Percentiles rank a stretch among this genome's conserved stretches.
Conservation (phyloP, 192 early-diverging fungal genomes). For the Coemansia brasiliensis region DNA sequence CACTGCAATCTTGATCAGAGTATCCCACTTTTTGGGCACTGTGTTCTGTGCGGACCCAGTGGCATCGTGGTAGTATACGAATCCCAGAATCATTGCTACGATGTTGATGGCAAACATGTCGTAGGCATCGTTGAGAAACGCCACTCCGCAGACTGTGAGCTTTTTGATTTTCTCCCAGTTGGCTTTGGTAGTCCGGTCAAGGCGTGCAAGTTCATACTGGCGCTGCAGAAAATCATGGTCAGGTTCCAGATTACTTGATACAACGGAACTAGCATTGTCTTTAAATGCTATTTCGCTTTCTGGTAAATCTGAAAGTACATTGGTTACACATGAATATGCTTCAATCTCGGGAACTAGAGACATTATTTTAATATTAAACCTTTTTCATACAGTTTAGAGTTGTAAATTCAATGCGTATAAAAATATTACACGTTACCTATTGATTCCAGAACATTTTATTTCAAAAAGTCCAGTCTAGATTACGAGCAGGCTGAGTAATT, state of each 20-base stretch:
- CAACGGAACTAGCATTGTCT: not conserved
- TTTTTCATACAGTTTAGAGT: no score
- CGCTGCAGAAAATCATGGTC: conserved; percentile 47
- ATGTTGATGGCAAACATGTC: conserved; percentile 94
- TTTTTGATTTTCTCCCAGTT: conserved; percentile 75
- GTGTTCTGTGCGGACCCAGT: conserved; percentile 45
- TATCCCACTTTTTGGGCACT: conserved; percentile 72
- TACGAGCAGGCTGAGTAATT: no score
- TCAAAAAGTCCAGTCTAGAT: no score
- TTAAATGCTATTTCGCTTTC: conserved; percentile 1
- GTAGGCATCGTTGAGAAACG: conserved; percentile 95
- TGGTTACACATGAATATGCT: not conserved
- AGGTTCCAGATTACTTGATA: conserved; percentile 4
- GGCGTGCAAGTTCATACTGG: conserved; percentile 44
- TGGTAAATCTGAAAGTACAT: not conserved
- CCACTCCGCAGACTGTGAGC: conserved; percentile 71
- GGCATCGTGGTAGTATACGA: conserved; percentile 61
- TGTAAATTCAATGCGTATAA: no score
- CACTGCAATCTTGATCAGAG: conserved; percentile 83
- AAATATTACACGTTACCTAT: no score
- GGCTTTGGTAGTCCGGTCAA: conserved; percentile 63
- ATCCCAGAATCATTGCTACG: conserved; percentile 84
- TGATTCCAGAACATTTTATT: no score
- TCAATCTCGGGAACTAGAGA: conserved; percentile 16
- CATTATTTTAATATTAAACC: conserved; percentile 8